Base-by-base conservation (phyloP, 257 asterid species). In the Solanum microdontum region DNA sequence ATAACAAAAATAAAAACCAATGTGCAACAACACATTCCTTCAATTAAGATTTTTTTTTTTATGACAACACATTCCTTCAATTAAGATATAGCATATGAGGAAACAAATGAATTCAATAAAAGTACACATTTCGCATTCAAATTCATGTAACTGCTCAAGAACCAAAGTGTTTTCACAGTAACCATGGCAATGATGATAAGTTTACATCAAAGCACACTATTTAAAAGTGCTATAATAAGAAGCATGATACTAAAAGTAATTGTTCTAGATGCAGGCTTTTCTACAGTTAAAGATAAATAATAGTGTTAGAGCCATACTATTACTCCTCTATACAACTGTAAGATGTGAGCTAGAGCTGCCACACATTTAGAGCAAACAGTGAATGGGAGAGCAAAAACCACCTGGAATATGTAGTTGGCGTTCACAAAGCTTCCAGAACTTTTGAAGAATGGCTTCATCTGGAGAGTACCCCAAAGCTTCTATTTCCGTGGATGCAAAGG, bases 361-460 rank as follows among this genome's bases (percentile, higher is more conserved):
- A 87, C 66, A n/a, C 36, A 23, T 66, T 82, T 69, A 64, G 69
- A 45, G 70, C 37, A 32, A 83, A 48, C 74, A 85, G 48, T 39
- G 80, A 74, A 89, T 58, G 88, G 62, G 86, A 80, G 88, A 86
- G 88, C 86, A 39, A 83, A 45, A 83, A 48, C 84, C 88, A 97
- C 99, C 99, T 94, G 99, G 91, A 86, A 91, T 89, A 82, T 88
- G 89, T 76, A 96, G 94, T 87, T 93, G 94, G 72, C 89, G 94
- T 92, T 97, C 98, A 90, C 98, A 93, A 90, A 95, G 86, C 91
- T 91, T 91, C 99, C 99, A 97, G 92, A 93, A 97, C 86, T 93
- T 94, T 70, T 92, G 91, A 88, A 96, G 87, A 87, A 89, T 90
- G 72, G 93, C 79, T 77, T 91, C 92, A 51, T 93, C 94, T 28